Conservation (phyloP, 1,139 yeast genomes). For the Saccharomyces pastorianus region DNA sequence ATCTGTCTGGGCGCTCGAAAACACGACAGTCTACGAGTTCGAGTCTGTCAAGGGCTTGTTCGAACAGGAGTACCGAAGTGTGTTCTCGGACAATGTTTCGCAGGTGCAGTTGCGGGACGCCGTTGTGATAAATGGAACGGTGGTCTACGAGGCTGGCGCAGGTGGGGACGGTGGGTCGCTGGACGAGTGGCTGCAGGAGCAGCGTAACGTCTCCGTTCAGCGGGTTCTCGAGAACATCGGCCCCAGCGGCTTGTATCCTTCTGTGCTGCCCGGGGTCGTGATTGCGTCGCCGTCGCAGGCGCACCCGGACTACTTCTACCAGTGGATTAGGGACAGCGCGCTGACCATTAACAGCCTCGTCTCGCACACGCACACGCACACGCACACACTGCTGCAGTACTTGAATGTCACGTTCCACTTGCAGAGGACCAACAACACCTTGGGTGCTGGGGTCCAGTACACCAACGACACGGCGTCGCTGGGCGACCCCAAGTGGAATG, state of each 20-base stretch:
- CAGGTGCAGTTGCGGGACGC: not conserved
- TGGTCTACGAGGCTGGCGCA: not conserved
- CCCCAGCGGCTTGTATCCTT: conserved; percentile 4
- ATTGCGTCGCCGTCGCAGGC: conserved; percentile 73
- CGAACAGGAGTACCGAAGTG: not conserved
- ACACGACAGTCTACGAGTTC: not conserved
- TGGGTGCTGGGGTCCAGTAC: conserved; percentile 47
- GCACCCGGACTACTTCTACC: conserved; percentile 73
- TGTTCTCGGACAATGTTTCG: not conserved
- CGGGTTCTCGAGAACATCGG: conserved; percentile 47
- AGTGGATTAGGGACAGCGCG: conserved; percentile 90
- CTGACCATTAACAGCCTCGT: conserved; percentile 64
- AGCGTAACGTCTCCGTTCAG: conserved; percentile 39
- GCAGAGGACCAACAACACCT: conserved; percentile 60
- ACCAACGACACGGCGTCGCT: conserved; percentile 39
- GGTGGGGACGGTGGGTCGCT: not conserved
- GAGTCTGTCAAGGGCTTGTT: not conserved
- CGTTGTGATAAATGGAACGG: not conserved
- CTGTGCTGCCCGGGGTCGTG: conserved; percentile 50
- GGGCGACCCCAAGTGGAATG: conserved; percentile 84
- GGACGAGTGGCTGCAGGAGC: conserved; percentile 49
- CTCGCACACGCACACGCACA: not conserved
- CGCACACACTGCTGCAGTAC: conserved; percentile 37
- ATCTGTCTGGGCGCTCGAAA: not conserved
- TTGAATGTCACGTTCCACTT: conserved; percentile 48